Percentiles rank a stretch among this genome's conserved stretches.
These are phyloP conservation scores for Solanum hybrid DNA, from an alignment of 305 asterid species.

Conservation along the genomic window DNA sequence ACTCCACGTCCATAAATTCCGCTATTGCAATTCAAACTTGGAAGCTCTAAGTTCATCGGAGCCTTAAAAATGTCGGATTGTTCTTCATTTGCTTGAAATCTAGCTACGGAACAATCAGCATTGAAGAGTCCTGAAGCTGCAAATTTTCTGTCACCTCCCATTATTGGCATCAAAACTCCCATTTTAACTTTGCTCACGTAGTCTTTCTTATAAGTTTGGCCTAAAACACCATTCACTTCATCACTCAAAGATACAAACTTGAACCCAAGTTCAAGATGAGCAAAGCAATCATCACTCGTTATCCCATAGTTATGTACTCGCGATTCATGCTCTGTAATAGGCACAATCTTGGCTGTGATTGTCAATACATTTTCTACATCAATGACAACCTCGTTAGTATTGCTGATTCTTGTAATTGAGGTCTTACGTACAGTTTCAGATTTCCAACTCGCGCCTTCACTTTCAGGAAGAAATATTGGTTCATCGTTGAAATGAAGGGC, in stretches of 20 bases:
- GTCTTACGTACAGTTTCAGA: background rate
- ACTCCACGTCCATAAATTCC: constrained; percentile 9
- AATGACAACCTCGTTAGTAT: constrained; percentile 23
- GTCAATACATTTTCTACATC: constrained; percentile 20
- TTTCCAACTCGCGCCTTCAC: constrained; percentile 22
- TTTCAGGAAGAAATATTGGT: constrained; percentile 21
- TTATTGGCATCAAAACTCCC: constrained; percentile 50
- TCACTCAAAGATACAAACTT: constrained; percentile 21
- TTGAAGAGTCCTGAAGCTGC: constrained; percentile 24
- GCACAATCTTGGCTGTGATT: constrained; percentile 30
- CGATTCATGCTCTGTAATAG: constrained; percentile 14
- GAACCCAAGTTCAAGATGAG: constrained; percentile 39
- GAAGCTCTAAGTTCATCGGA: background rate
- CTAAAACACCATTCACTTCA: constrained; percentile 40
- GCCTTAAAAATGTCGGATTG: background rate
- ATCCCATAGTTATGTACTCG: constrained; percentile 35
- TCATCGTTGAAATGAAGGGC: constrained; percentile 30
- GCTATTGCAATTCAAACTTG: constrained; percentile 1
- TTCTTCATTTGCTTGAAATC: constrained; percentile 25
- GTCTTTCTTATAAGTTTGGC: constrained; percentile 42
- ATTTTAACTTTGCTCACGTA: constrained; percentile 47
- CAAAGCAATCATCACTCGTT: constrained; percentile 29
- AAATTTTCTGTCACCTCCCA: constrained; percentile 42
- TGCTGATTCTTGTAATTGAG: constrained; percentile 15
- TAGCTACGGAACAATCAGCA: background rate